Base-by-base conservation (phyloP, 2,329 filamentous ascomycete species). In the Malbranchea zuffiana region DNA sequence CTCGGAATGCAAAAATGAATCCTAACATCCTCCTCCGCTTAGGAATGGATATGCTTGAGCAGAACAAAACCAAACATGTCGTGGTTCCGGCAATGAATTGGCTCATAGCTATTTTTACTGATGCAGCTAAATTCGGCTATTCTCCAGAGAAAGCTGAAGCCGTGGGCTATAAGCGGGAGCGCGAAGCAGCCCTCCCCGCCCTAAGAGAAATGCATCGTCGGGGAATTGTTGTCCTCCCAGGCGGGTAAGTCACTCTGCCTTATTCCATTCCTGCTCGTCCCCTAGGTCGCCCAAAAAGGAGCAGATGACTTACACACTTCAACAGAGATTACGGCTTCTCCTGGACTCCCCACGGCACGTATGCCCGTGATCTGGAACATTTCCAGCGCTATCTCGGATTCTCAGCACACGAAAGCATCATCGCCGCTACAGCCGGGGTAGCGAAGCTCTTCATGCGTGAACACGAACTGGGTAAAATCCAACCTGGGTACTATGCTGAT, bases 301-400 rank as follows among this genome's bases (percentile, higher is more conserved):
- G 29, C 21, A 8, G n/a, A 21, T 12, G 4, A 26, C 12, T 37
- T 15, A 37, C 34, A 18, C 18, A 10, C 12, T 20, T 4, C 8
- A n/a, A 24, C 19, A 44, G 60, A 13, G 63, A 68, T 42, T 69
- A 66, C 31, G 63, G 65, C 3, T 68, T 68, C 36, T 60, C 65
- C 1, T 68, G 64, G 65, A 62, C 61, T 1, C 65, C 64, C 0
- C 65, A 69, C 28, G 65, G 66, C 5, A 67, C 65, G 0, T 68
- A 69, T 44, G 63, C 66, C 1, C 55, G 59, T 1, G 66, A 69
- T 37, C 53, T 68, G 3, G 61, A 56, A 24, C 65, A 68, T 38
- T 69, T 69, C 32, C 56, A 62, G 10, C 61, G 65, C 7, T 51
- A 65, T 0, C 50, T 69, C 4, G 61, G 52, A 1, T 68, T 67